phyloP scores from a whole-genome alignment of 148 eudicot species.

The Amaranthus palmeri region DNA sequence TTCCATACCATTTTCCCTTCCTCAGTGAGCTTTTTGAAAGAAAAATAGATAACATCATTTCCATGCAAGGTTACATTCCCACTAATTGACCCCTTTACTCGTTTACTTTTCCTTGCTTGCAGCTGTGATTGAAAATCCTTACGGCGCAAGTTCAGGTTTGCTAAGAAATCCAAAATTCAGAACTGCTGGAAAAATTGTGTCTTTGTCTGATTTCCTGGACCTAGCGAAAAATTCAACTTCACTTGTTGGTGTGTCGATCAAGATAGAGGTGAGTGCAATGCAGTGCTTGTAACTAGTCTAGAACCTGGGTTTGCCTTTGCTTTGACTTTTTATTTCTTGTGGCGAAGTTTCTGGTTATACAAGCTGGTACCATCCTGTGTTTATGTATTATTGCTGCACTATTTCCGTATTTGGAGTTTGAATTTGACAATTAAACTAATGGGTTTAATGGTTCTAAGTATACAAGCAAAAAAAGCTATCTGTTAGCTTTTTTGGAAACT shows the following conservation, averaged over 20 bases:
- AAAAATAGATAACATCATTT: not conserved
- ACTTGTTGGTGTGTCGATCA: constrained; percentile 64
- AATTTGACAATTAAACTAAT: too few relatives aligned
- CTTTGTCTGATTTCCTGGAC: constrained; percentile 45
- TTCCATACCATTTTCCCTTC: not conserved
- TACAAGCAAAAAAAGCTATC: too few relatives aligned
- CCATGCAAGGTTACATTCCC: not conserved
- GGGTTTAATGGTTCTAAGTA: too few relatives aligned
- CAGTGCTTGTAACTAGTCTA: not conserved
- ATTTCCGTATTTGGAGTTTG: too few relatives aligned
- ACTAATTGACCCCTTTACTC: not conserved
- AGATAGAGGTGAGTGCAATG: constrained; percentile 62
- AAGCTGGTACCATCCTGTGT: too few relatives aligned
- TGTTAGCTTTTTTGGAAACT: not conserved
- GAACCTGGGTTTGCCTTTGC: not conserved
- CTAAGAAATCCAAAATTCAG: constrained; percentile 22
- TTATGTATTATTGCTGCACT: too few relatives aligned
- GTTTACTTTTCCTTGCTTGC: constrained; percentile 27
- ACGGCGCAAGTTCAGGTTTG: not conserved
- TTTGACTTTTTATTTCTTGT: too few relatives aligned
- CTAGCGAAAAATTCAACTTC: constrained; percentile 51
- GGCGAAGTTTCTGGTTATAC: not conserved
- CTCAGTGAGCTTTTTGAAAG: not conserved
- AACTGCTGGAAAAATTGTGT: constrained; percentile 38
- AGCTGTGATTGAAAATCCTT: constrained; percentile 67